These are phyloP conservation scores for Chenopodium quinoa DNA, from an alignment of 148 eudicot species.

Conservation along the genomic window DNA sequence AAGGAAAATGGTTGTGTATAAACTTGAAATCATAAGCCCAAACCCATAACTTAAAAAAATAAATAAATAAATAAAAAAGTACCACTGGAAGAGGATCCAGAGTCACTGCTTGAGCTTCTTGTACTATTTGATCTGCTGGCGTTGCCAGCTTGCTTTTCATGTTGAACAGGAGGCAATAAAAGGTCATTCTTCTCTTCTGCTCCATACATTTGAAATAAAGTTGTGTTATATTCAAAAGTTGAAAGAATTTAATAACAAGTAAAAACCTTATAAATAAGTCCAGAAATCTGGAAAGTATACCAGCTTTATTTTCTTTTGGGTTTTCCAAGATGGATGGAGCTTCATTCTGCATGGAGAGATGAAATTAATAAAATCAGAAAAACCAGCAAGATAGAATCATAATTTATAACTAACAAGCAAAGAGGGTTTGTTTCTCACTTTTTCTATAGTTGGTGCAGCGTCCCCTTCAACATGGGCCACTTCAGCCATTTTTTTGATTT, in stretches of 20 bases:
- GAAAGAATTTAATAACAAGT: not conserved
- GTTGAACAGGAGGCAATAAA: slow-evolving; percentile 41
- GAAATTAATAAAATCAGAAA: slow-evolving; percentile 9
- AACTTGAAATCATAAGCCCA: not conserved
- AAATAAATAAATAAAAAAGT: not conserved
- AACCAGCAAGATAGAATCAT: not conserved
- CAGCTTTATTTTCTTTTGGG: slow-evolving; percentile 47
- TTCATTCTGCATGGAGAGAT: slow-evolving; percentile 36
- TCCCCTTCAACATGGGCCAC: slow-evolving; percentile 39
- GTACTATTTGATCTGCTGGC: slow-evolving; percentile 50
- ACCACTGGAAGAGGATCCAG: slow-evolving; percentile 70
- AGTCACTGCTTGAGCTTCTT: slow-evolving; percentile 62
- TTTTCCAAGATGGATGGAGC: slow-evolving; percentile 32
- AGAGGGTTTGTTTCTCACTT: slow-evolving; percentile 33
- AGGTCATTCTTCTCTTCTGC: slow-evolving; percentile 45
- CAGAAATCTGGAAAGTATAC: slow-evolving; percentile 28
- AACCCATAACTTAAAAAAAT: not conserved
- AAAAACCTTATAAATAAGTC: not conserved
- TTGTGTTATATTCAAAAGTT: not conserved
- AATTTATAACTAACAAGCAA: not conserved
- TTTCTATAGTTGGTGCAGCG: slow-evolving; percentile 34
- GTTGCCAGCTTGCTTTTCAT: slow-evolving; percentile 42
- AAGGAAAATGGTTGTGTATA: not conserved
- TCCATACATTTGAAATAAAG: slow-evolving; percentile 3
- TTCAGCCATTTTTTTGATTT: slow-evolving; percentile 72